Percentiles rank a stretch among this genome's conserved stretches.
Evolutionary conservation across 805 yeast genomes (phyloP).

Genomic region (Starmerella davenportii): DNA sequence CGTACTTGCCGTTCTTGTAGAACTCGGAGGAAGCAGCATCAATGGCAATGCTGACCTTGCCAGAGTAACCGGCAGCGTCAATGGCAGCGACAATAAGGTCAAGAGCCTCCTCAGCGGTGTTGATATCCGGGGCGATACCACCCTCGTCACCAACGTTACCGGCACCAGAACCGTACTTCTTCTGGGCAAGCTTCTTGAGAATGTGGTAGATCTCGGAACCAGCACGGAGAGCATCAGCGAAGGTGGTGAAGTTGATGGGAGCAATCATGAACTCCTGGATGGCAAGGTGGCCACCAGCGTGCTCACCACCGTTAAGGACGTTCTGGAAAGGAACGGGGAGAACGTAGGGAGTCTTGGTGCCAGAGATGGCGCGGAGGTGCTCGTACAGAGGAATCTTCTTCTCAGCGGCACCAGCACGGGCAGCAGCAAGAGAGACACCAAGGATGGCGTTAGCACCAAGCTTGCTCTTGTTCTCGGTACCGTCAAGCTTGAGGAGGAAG

Average conservation of each 20-base stretch:
- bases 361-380: constrained; percentile 70
- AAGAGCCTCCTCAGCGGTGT: constrained; percentile 90
- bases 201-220: constrained; percentile 97
- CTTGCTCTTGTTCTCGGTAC: constrained; percentile 93
- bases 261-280: constrained; percentile 99
- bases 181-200: constrained; percentile 81
- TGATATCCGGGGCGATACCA: constrained; percentile 98
- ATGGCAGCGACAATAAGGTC: constrained; percentile 85
- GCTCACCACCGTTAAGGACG: constrained; percentile 98
- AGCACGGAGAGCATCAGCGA: constrained; percentile 89
- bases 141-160: constrained; percentile 99
- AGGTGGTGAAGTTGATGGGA: constrained; percentile 76
- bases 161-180: constrained; percentile 92
- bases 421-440: constrained; percentile 94
- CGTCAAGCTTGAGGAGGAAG: constrained; percentile 74
- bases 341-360: constrained; percentile 66
- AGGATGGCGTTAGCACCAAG: constrained; percentile 97
- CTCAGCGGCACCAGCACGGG: constrained; percentile 97
- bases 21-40: constrained; percentile 97
- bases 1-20: constrained; percentile 93
- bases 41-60: constrained; percentile 77
- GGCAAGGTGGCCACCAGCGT: constrained; percentile 98
- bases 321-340: constrained; percentile 98
- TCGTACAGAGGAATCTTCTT: constrained; percentile 83
- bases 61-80: constrained; percentile 87